Conservation (phyloP, 2,329 filamentous ascomycete species). For the Pseudocercospora fijiensis region DNA sequence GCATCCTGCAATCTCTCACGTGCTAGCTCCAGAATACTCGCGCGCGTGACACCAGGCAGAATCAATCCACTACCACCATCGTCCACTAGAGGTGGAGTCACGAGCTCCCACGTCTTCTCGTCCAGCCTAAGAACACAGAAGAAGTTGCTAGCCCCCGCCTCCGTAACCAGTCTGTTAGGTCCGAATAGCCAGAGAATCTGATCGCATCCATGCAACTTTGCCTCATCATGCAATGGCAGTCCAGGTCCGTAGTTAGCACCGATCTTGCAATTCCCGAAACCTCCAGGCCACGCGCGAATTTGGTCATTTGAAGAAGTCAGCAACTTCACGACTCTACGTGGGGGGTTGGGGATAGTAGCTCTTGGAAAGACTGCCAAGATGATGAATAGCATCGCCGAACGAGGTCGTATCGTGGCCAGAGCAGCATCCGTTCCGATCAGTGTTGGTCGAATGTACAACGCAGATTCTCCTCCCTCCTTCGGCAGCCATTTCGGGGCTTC, state of each 20-base stretch:
- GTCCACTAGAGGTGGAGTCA: slow-evolving; percentile 78
- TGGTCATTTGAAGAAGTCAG: slow-evolving; percentile 75
- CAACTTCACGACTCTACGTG: slow-evolving; percentile 58
- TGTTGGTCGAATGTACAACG: slow-evolving; percentile 69
- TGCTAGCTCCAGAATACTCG: slow-evolving; percentile 71
- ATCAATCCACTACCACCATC: slow-evolving; percentile 63
- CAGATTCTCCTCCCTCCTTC: slow-evolving; percentile 62
- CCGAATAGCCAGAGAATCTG: slow-evolving; percentile 81
- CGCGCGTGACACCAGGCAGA: slow-evolving; percentile 78
- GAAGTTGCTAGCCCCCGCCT: slow-evolving; percentile 90
- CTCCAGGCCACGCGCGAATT: slow-evolving; percentile 86
- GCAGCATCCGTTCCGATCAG: slow-evolving; percentile 79
- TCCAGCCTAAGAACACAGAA: slow-evolving; percentile 75
- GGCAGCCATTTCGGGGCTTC: slow-evolving; percentile 79
- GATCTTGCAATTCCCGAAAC: slow-evolving; percentile 85
- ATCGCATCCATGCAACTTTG: slow-evolving; percentile 68
- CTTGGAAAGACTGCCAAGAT: slow-evolving; percentile 54
- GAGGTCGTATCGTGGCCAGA: slow-evolving; percentile 74
- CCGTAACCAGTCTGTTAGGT: slow-evolving; percentile 70
- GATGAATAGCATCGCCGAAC: slow-evolving; percentile 82
- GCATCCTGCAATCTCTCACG: slow-evolving; percentile 55
- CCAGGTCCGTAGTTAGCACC: slow-evolving; percentile 88
- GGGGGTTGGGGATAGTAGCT: slow-evolving; percentile 30
- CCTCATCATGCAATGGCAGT: slow-evolving; percentile 71
- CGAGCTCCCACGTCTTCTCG: slow-evolving; percentile 60